Percentiles rank a stretch among this genome's conserved stretches.
phyloP scores from a whole-genome alignment of 164 flowering plant genomes.

The Vitis riparia region DNA sequence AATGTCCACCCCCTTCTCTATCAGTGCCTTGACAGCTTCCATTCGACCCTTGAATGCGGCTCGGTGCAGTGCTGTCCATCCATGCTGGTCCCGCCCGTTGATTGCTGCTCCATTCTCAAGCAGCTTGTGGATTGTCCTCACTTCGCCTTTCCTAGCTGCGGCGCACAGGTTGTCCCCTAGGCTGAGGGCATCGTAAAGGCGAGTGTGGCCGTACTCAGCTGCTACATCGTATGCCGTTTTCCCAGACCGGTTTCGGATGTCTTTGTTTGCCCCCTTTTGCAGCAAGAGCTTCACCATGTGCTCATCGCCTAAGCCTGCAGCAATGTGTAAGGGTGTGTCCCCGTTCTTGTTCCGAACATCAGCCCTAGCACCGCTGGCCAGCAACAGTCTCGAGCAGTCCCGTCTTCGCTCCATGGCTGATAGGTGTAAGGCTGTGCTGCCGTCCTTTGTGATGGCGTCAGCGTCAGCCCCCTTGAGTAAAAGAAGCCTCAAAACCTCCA shows the following conservation, averaged over 20 bases:
- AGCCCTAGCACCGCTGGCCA: constrained; percentile 45
- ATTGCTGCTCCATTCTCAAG: constrained; percentile 59
- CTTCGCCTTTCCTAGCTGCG: constrained; percentile 69
- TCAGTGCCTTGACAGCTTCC: constrained; percentile 38
- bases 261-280: constrained; percentile 70
- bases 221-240: constrained; percentile 70
- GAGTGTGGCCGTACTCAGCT: constrained; percentile 48
- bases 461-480: constrained; percentile 55
- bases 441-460: constrained; percentile 47
- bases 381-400: constrained; percentile 54
- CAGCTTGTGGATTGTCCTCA: constrained; percentile 39
- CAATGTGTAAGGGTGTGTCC: constrained; percentile 59
- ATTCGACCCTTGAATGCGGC: constrained; percentile 60
- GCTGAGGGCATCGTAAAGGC: constrained; percentile 52
- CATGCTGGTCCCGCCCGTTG: constrained; percentile 67
- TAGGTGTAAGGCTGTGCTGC: constrained; percentile 61
- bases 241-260: constrained; percentile 47
- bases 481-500: constrained; percentile 58
- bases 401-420: constrained; percentile 54
- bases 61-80: constrained; percentile 74
- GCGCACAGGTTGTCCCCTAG: constrained; percentile 59
- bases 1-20: constrained; percentile 52
- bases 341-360: constrained; percentile 44
- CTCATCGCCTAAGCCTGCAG: constrained; percentile 61
- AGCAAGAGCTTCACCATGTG: constrained; percentile 59